Base-by-base conservation (phyloP, 2,329 filamentous ascomycete genomes). In the Fusarium nurragi region DNA sequence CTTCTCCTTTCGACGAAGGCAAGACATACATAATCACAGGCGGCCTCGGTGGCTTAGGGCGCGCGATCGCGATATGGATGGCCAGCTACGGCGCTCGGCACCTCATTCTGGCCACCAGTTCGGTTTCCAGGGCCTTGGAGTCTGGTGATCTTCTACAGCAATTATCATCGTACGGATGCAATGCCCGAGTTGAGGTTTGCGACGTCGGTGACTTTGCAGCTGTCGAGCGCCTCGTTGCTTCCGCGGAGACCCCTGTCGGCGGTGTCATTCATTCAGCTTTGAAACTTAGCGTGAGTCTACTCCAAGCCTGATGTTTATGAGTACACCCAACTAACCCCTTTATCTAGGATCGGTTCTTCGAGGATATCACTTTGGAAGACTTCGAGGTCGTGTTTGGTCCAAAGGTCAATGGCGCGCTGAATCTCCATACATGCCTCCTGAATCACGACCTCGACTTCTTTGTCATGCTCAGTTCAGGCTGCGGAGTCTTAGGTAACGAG, bases 11-110 rank as follows among this genome's bases (percentile, higher is more conserved):
- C 52, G 46, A 55, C 12, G 11, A 21, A 5, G 28, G 54, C 48
- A 69, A 70, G 50, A 68, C 67, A 30, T 69, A 69, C 36, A 70
- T 69, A 40, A 69, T 70, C 21, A 70, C 67, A 36, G 67, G 67
- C 0, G 67, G 67, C 19, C 67, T 70, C 23, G 67, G 67, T 48
- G 67, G 67, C 9, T 45, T 70, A 4, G 67, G 67, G 14, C 67
- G 67, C 7, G 64, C 67, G 5, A 66, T 70, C 18, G 68, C 67
- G 4, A 52, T 70, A 5, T 70, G 67, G 67, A 70, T 70, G 67
- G 67, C 67, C 3, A 70, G 67, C 41, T 68, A 70, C 14, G 67
- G 67, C 16, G 67, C 67, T 40, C 67, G 55, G 3, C 52, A 59
- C 44, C 54, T 70, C 28, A 41, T 70, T n/a, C 38, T 70, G 9